phyloP scores from a whole-genome alignment of 73 alveolate species.

The Stentor roeselii region DNA sequence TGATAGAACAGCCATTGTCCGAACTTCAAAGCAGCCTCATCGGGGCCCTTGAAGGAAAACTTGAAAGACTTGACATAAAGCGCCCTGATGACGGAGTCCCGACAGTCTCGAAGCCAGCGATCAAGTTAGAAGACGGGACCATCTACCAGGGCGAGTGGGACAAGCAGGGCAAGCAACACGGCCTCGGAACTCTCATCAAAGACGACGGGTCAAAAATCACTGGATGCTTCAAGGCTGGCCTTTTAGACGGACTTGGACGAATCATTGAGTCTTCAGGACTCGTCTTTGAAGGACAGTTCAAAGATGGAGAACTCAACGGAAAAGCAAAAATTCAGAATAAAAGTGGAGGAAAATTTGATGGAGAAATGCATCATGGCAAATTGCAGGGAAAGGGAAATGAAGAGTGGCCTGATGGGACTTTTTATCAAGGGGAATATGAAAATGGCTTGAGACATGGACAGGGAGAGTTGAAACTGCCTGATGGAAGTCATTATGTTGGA shows the following conservation, averaged over 20 bases:
- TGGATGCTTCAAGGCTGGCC: not conserved
- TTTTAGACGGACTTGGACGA: not conserved
- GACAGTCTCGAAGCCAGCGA: not conserved
- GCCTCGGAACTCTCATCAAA: not conserved
- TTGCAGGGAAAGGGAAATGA: constrained; percentile 9
- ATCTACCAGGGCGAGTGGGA: constrained; percentile 12
- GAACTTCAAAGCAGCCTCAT: not conserved
- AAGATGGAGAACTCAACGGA: not conserved
- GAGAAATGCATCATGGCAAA: not conserved
- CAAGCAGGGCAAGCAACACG: not conserved
- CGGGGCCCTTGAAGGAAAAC: not conserved
- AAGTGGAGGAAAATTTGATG: constrained; percentile 8
- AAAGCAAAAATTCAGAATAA: not conserved
- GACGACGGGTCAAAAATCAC: constrained; percentile 1
- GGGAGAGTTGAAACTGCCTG: constrained; percentile 62
- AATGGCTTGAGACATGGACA: constrained; percentile 64
- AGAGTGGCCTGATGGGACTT: constrained; percentile 32
- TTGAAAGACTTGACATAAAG: no score
- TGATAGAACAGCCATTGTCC: not conserved
- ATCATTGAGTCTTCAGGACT: not conserved
- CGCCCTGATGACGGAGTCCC: not conserved
- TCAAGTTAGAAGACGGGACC: not conserved
- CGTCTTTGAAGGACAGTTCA: not conserved
- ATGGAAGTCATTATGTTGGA: constrained; percentile 57
- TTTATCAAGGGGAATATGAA: constrained; percentile 69